A percentile compares a stretch with the other conserved stretches of the same genome.
These are phyloP conservation scores for Vicia villosa DNA, from an alignment of 306 rosid species.

Conservation along the genomic window DNA sequence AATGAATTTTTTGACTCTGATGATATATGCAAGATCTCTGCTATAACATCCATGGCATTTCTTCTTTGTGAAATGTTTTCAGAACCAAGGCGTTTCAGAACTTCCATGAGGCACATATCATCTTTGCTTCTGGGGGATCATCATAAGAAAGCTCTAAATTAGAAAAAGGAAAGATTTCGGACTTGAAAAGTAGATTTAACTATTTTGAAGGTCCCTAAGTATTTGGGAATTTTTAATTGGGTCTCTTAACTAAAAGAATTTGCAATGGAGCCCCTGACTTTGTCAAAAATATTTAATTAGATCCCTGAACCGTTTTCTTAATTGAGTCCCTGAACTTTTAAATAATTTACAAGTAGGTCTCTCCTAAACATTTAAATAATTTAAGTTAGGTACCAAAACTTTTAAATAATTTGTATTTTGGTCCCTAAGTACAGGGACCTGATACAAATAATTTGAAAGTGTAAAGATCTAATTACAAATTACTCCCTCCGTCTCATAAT, in stretches of 20 bases:
- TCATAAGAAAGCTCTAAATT: slow-evolving; percentile 35
- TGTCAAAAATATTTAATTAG: background rate
- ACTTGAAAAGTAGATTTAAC: slow-evolving; percentile 12
- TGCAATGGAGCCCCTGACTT: background rate
- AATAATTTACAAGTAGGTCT: background rate
- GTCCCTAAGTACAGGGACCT: background rate
- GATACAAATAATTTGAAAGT: background rate
- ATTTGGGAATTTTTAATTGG: background rate
- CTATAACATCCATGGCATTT: slow-evolving; percentile 82
- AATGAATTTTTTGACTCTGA: slow-evolving; percentile 46
- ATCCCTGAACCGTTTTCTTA: background rate
- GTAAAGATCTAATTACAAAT: background rate
- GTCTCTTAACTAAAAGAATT: background rate
- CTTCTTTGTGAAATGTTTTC: slow-evolving; percentile 68
- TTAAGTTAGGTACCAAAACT: background rate
- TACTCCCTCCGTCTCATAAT: too few species aligned
- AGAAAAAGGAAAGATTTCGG: slow-evolving; percentile 12
- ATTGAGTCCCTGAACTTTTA: background rate
- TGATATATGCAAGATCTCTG: slow-evolving; percentile 60
- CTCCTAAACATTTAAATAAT: background rate
- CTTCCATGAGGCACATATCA: slow-evolving; percentile 62
- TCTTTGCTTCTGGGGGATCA: slow-evolving; percentile 67
- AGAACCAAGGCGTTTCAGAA: slow-evolving; percentile 67
- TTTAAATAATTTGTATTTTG: background rate
- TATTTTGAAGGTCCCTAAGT: background rate